Conservation (phyloP, 192 early-diverging fungal genomes). For the Phlyctochytrium planicorne region DNA sequence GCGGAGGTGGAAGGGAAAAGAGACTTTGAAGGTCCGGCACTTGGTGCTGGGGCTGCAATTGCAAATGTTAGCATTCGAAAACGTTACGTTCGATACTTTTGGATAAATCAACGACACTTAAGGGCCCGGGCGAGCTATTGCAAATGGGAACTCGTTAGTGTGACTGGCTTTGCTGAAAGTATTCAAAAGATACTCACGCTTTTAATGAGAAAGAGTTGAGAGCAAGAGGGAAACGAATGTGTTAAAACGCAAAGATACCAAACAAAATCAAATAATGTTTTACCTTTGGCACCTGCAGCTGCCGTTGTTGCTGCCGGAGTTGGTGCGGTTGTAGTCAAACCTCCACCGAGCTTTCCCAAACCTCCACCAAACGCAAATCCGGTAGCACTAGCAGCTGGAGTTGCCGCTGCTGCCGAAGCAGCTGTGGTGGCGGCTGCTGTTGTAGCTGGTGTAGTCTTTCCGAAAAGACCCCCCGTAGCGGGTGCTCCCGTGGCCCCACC, state of each 20-base stretch:
- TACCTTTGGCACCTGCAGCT: constrained; percentile 28
- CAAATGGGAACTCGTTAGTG: no score
- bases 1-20: constrained; percentile 35
- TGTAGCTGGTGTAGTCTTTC: no score
- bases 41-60: neutral
- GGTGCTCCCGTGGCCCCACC: no score
- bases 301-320: constrained; percentile 32
- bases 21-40: neutral
- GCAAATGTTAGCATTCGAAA: neutral
- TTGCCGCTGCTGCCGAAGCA: constrained; percentile 12
- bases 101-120: constrained; percentile 30
- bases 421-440: no score
- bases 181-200: no score
- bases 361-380: neutral
- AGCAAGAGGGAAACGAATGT: neutral
- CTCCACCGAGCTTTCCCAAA: neutral
- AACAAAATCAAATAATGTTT: constrained; percentile 17
- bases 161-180: no score
- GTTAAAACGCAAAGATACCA: neutral
- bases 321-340: neutral
- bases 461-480: no score
- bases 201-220: no score
- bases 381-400: constrained; percentile 8
- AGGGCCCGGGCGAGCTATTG: constrained; percentile 30
- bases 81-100: constrained; percentile 9